Evolutionary conservation across 2,329 filamentous ascomycete genomes (phyloP).

Genomic region (Aspergillus quadrilineatus): DNA sequence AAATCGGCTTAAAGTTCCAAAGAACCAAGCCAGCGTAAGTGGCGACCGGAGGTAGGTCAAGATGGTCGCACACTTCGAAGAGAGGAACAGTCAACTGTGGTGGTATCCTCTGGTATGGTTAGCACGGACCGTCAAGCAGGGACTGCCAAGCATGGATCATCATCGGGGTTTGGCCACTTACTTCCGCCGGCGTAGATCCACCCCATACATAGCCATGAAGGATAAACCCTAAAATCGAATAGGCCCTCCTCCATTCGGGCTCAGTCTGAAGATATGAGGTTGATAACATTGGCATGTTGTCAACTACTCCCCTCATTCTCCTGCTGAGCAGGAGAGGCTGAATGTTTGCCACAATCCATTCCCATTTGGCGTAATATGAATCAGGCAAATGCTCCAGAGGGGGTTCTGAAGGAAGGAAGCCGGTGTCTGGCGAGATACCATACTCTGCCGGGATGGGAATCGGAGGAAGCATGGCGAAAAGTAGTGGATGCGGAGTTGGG

Average conservation of each 20-base stretch:
- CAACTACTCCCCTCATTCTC: conserved; percentile 74
- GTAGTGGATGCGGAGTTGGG: background rate
- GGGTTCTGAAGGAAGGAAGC: conserved; percentile 80
- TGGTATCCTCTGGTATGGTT: conserved; percentile 59
- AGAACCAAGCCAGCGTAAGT: conserved; percentile 89
- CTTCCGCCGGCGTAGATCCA: conserved; percentile 70
- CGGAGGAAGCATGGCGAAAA: conserved; percentile 45
- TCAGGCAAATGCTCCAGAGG: conserved; percentile 81
- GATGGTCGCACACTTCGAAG: conserved; percentile 68
- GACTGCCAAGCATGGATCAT: no score
- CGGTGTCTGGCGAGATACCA: conserved; percentile 63
- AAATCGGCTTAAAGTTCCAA: conserved; percentile 96
- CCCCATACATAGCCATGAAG: conserved; percentile 90
- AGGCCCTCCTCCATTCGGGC: conserved; percentile 87
- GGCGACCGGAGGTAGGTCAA: conserved; percentile 88
- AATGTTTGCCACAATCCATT: conserved; percentile 78
- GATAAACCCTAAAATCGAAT: conserved; percentile 74
- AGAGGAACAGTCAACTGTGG: conserved; percentile 80
- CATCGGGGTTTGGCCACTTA: conserved; percentile 33
- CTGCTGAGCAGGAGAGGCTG: conserved; percentile 84
- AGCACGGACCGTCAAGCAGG: conserved; percentile 1
- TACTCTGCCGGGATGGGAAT: conserved; percentile 66
- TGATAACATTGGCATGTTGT: conserved; percentile 78
- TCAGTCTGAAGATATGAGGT: conserved; percentile 78
- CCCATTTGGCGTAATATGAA: conserved; percentile 93